Conservation (phyloP, 2,329 filamentous ascomycete species). For the Aspergillus sp. region DNA sequence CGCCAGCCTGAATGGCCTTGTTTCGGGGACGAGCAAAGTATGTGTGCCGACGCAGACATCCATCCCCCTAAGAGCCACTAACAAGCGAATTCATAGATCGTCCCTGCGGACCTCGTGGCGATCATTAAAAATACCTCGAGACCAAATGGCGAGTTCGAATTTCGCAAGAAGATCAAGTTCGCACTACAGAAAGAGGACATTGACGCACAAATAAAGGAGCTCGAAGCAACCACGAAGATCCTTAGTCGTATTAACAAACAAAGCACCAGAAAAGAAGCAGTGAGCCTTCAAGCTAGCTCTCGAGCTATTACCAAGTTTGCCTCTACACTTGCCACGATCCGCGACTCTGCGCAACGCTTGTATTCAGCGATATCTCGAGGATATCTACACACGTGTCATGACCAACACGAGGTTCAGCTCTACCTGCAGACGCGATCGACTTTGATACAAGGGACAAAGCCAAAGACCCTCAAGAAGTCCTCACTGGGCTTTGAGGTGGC, state of each 20-base stretch:
- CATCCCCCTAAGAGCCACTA: background rate
- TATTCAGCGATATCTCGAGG: background rate
- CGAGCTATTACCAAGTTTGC: background rate
- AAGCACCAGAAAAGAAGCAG: background rate
- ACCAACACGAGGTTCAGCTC: background rate
- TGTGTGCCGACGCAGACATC: background rate
- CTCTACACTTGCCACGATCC: background rate
- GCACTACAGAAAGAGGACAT: background rate
- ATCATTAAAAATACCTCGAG: too few relatives aligned
- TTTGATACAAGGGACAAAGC: background rate
- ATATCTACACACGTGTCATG: background rate
- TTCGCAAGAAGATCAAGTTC: background rate
- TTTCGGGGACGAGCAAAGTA: too few relatives aligned
- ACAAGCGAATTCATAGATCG: background rate
- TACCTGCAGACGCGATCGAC: background rate
- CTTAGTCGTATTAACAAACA: background rate
- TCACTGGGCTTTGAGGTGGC: background rate
- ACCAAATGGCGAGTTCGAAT: background rate
- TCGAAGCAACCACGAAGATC: background rate
- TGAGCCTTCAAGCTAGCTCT: background rate
- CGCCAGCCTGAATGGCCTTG: too few relatives aligned
- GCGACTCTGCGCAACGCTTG: background rate
- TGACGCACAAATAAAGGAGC: background rate
- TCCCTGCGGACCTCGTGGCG: too few relatives aligned
- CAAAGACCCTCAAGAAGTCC: background rate